These are phyloP conservation scores for Solanum boliviense DNA, from an alignment of 257 asterid genomes.

Conservation along the genomic window DNA sequence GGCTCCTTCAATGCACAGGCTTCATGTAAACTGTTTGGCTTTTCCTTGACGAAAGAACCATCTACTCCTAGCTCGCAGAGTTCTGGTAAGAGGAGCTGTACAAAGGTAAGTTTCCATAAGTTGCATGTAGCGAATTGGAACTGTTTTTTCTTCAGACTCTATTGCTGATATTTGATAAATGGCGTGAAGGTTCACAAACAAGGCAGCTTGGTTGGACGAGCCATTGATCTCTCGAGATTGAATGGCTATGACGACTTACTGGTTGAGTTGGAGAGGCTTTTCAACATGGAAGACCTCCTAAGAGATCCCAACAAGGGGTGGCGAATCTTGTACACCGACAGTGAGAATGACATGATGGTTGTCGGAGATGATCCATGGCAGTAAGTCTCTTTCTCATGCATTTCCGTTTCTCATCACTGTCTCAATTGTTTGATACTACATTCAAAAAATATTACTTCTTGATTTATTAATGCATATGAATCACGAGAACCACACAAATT, in stretches of 20 bases:
- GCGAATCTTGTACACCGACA: slow-evolving; percentile 84
- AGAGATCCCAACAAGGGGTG: slow-evolving; percentile 72
- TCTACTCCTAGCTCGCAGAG: slow-evolving; percentile 37
- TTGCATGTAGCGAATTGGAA: neutral
- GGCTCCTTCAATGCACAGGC: slow-evolving; percentile 37
- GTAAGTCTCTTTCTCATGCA: slow-evolving; percentile 37
- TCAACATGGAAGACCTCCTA: slow-evolving; percentile 83
- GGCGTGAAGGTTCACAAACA: slow-evolving; percentile 82
- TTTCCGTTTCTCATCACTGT: neutral
- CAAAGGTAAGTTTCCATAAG: slow-evolving; percentile 40
- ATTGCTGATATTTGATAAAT: neutral
- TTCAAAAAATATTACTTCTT: neutral
- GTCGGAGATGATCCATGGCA: slow-evolving; percentile 98
- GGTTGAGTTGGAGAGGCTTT: slow-evolving; percentile 69
- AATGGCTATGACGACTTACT: slow-evolving; percentile 59
- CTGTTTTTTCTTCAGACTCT: neutral
- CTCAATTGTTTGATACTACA: neutral
- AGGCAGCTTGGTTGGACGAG: slow-evolving; percentile 92
- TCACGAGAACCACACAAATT: neutral
- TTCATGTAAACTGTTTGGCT: slow-evolving; percentile 64
- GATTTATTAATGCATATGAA: neutral
- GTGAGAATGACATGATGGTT: slow-evolving; percentile 96
- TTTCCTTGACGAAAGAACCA: slow-evolving; percentile 62
- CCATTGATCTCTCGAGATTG: slow-evolving; percentile 74
- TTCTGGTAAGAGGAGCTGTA: slow-evolving; percentile 72